Evolutionary conservation across 1,139 yeast species (phyloP), one percentile per base, ranked within the genome.

Genomic region (Candida glucosophila): DNA sequence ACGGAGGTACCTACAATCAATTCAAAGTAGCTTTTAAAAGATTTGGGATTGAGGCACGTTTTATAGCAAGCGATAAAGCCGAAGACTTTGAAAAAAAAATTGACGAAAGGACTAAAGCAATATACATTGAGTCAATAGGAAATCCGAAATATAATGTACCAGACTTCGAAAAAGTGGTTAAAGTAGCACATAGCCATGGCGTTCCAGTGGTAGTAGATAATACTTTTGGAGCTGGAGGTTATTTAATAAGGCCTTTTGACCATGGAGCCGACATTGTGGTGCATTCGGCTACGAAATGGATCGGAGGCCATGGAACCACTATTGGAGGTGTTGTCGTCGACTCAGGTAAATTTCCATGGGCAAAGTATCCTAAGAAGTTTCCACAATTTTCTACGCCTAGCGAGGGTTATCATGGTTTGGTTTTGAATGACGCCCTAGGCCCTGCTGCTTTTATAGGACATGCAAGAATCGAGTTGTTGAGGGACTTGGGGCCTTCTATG

Each of bases 181-280:
- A 67, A 19, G 62, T 83, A 27, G 95, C 95, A 26, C 95, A 86
- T 56, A 75, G 77, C 37, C 72, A 82, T 41, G 96, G 96, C 32
- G 68, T 88, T 30, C 95, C 96, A 29, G 75, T 90, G 26, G 90
- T 90, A 29, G 95, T 83, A 23, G 98, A 90, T 61, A 90, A 90
- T 73, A 90, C 98, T 16, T 88, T 88, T 45, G 97, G 95, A 49
- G 96, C 96, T 23, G 96, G 95, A 54, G 97, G 97, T 26, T 86
- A 59, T 65, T 71, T 82, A 44, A 70, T 85, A 35, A 77, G 73
- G 43, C 98, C 98, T 36, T 56, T 90, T 40, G 81, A 79, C 35
- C 81, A 73, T 44, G 97, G 97, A 39, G 97, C 85, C 22, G 94
- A 85, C 49, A 79, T 85, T 35, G 70, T 72, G 19, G 73, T 69